Evolutionary conservation across 129 eudicot species (phyloP).

Genomic region (Glebionis coronaria): DNA sequence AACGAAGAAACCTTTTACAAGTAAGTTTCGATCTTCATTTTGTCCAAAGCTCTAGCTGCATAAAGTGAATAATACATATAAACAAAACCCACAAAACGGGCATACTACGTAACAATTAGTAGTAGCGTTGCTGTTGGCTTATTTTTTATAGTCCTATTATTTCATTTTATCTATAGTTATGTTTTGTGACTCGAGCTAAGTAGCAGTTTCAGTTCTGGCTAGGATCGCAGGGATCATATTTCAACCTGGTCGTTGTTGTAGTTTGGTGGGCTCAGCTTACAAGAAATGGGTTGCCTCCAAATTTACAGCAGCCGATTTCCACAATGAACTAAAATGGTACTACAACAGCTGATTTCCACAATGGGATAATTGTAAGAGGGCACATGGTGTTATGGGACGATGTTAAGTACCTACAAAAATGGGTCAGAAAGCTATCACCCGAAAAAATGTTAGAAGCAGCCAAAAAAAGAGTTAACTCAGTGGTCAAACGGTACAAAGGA

Average conservation of each 20-base stretch:
- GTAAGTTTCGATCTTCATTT: too few species aligned
- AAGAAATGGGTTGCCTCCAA: conserved; percentile 41
- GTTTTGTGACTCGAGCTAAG: background rate
- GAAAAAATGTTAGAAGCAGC: conserved; percentile 34
- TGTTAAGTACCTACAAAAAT: conserved; percentile 41
- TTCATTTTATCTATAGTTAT: background rate
- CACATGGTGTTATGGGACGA: too few species aligned
- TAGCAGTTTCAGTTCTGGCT: background rate
- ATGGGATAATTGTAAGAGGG: conserved; percentile 59
- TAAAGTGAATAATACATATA: too few species aligned
- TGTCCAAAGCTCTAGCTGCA: too few species aligned
- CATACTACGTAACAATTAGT: too few species aligned
- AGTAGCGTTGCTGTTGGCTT: background rate
- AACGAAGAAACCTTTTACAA: too few species aligned
- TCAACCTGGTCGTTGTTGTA: background rate
- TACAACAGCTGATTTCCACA: conserved; percentile 30
- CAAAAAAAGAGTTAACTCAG: conserved; percentile 36
- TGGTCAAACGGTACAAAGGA: too few species aligned
- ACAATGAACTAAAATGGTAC: conserved; percentile 43
- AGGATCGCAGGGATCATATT: background rate
- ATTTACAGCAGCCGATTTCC: too few species aligned
- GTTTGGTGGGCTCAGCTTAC: conserved; percentile 18
- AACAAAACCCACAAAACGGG: too few species aligned
- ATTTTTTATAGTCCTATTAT: background rate
- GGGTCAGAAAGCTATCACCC: conserved; percentile 43